These are phyloP conservation scores for Plasmodium adleri DNA, from an alignment of 169 alveolate species.

Conservation along the genomic window DNA sequence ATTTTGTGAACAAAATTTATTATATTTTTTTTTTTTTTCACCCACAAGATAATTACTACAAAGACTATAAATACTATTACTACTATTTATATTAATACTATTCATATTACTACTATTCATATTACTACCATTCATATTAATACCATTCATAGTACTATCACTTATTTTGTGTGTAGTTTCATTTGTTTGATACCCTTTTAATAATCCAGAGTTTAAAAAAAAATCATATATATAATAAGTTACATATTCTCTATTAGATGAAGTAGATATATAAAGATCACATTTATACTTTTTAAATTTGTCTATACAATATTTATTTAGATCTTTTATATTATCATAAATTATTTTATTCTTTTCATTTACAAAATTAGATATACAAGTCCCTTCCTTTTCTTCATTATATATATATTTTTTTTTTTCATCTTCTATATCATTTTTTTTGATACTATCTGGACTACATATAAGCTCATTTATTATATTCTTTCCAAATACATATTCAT, in stretches of 20 bases:
- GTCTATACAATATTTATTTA: conserved; percentile 26
- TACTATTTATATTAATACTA: too few relatives aligned
- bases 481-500: too few relatives aligned
- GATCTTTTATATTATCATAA: conserved; percentile 32
- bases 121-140: too few relatives aligned
- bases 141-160: not conserved
- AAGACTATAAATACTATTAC: too few relatives aligned
- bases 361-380: conserved; percentile 10
- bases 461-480: too few relatives aligned
- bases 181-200: not conserved
- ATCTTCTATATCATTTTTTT: not conserved
- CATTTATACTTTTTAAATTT: conserved; percentile 28
- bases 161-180: not conserved
- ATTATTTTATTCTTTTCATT: conserved; percentile 45
- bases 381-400: not conserved
- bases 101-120: too few relatives aligned
- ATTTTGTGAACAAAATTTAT: too few relatives aligned
- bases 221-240: conserved; percentile 66
- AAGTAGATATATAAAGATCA: conserved; percentile 37
- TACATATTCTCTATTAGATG: conserved; percentile 71
- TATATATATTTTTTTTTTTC: not conserved
- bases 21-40: too few relatives aligned
- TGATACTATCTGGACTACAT: not conserved
- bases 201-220: not conserved
- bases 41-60: too few relatives aligned